phyloP scores from a whole-genome alignment of 441 rosid species.

The Eruca vesicaria region DNA sequence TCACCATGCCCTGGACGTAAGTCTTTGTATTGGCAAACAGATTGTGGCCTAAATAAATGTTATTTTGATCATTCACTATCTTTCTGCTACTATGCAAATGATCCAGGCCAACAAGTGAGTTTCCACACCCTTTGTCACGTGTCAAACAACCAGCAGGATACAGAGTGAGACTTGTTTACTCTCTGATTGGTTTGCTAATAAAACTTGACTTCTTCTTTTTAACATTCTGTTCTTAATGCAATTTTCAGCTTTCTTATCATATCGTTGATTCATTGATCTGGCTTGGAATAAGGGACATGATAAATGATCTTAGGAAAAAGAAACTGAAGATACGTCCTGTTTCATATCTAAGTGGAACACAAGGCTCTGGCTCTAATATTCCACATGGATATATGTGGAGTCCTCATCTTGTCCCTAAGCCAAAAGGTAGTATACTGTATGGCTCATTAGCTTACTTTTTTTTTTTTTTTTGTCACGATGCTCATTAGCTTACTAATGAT shows the following conservation, averaged over 20 bases:
- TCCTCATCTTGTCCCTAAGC: conserved; percentile 98
- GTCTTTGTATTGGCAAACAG: conserved; percentile 60
- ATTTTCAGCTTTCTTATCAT: conserved; percentile 87
- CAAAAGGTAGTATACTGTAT: conserved; percentile 79
- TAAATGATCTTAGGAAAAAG: conserved; percentile 92
- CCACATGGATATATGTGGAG: conserved; percentile 99
- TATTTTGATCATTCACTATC: neutral
- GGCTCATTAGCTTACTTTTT: conserved; percentile 18
- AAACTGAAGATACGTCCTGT: conserved; percentile 94
- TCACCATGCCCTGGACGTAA: conserved; percentile 99
- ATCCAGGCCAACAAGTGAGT: conserved; percentile 93
- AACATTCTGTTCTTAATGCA: neutral
- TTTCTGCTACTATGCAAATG: conserved; percentile 10
- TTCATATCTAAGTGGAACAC: conserved; percentile 96
- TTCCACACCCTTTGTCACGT: conserved; percentile 98
- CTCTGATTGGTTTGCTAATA: conserved; percentile 1
- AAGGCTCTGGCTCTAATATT: conserved; percentile 76
- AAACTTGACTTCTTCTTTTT: conserved; percentile 8
- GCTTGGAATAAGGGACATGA: conserved; percentile 98
- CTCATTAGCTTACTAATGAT: conserved; percentile 6
- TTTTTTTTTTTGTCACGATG: no score
- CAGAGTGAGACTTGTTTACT: conserved; percentile 57
- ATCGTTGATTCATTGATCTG: conserved; percentile 95
- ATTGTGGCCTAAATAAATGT: conserved; percentile 1
- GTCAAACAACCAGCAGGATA: conserved; percentile 98